Evolutionary conservation across 2,329 filamentous ascomycete genomes (phyloP), one percentile per base, ranked within the genome.

Genomic region (Gaeumannomyces tritici): DNA sequence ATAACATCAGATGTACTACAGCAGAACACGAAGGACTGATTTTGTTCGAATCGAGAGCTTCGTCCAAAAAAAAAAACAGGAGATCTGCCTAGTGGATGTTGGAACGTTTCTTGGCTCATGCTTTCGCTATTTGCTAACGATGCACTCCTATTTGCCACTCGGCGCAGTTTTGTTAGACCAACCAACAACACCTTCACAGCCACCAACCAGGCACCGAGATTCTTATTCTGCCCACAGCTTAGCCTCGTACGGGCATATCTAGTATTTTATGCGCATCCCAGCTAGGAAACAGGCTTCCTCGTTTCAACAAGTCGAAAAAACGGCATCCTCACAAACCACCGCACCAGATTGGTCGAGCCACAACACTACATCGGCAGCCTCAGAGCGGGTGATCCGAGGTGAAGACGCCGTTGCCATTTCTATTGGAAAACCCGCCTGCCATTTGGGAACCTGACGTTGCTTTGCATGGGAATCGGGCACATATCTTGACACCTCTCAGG

Each of bases 381-480:
- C 69, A 0, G 70, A 66, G 1, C 73, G 65, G n/a, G 63, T 74
- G 73, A 55, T 74, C 73, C 2, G 72, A 74, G 24, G 72, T 71
- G 60, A 68, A 74, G 3, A 70, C 62, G 0, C 66, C 69, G 21
- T 74, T 69, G 6, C 71, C 68, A 47, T 66, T 70, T 15, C 64
- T 60, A 1, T 67, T 68, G 26, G 67, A 67, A 8, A 72, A 59
- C 3, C 4, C 42, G n/a, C 42, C 42, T 47, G 21, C 35, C 42
- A n/a, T n/a, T n/a, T 51, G n/a, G 42, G 42, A 51, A n/a, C 8
- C 2, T n/a, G 42, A 51, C n/a, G 18, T 11, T 9, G n/a, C 4
- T 21, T 18, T 51, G 42, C 21, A n/a, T 51, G 18, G 4, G 21
- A n/a, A n/a, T 51, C 7, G n/a, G 18, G 42, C 21, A n/a, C 42